Base-by-base conservation (phyloP, 169 alveolate species). In the Cystoisospora suis region DNA sequence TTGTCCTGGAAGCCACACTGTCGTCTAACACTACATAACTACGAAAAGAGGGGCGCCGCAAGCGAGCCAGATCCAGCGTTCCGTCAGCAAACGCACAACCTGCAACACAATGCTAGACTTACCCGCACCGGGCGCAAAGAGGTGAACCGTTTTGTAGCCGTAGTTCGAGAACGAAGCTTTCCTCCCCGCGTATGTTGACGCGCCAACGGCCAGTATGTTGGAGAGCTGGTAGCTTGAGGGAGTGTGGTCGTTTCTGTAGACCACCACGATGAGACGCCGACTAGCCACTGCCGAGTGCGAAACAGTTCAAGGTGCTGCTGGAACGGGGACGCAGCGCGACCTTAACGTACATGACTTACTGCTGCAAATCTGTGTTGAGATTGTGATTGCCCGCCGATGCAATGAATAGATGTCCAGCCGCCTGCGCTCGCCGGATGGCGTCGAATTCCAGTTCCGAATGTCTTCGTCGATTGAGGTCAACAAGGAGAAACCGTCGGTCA, bases 71-170 rank as follows among this genome's bases (percentile, higher is more conserved):
- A n/a, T n/a, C n/a, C n/a, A n/a, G n/a, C n/a, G n/a, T n/a, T n/a
- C n/a, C n/a, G n/a, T n/a, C n/a, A n/a, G n/a, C n/a, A n/a, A n/a
- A n/a, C n/a, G n/a, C n/a, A n/a, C n/a, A n/a, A n/a, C n/a, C n/a
- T n/a, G n/a, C n/a, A n/a, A n/a, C n/a, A n/a, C n/a, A n/a, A n/a
- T n/a, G n/a, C 15, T 83, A 7, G 90, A 17, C 90, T 83, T 42
- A 89, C 93, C 81, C 42, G 90, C 79, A 17, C 93, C 93, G 3
- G 93, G 93, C 32, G 93, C 93, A 46, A 90, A 77, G 15, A 90
- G 44, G 56, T 90, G 91, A 17, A 90, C 93, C 2, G 91, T 90
- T 17, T 56, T 36, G 23, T 38, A 44, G 9, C 93, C 93, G 29
- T 81, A 90, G 81, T 90, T 90, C 40, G 91, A 81, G 53, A 83